phyloP scores from a whole-genome alignment of 2,329 filamentous ascomycete species.

The Didymella glomerata region DNA sequence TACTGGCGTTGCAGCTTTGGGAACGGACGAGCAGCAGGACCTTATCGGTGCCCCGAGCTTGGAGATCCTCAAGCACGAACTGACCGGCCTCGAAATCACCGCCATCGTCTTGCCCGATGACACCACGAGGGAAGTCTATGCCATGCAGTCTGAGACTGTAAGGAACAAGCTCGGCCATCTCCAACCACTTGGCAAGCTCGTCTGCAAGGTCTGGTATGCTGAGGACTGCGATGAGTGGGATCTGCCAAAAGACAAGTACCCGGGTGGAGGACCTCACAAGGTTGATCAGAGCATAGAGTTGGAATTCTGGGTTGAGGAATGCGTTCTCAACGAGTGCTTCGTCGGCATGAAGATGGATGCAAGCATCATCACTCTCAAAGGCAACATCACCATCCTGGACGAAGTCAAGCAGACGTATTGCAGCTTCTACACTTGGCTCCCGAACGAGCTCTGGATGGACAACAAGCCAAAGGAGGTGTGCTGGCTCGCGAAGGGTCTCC shows the following conservation, averaged over 20 bases:
- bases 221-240: constrained; percentile 53
- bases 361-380: constrained; percentile 35
- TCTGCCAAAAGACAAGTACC: constrained; percentile 45
- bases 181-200: constrained; percentile 62
- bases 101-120: constrained; percentile 60
- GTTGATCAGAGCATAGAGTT: constrained; percentile 52
- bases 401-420: constrained; percentile 50
- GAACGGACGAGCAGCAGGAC: constrained; percentile 53
- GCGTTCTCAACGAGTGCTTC: constrained; percentile 65
- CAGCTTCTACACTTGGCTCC: constrained; percentile 56
- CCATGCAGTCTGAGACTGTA: constrained; percentile 41
- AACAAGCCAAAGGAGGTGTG: constrained; percentile 41
- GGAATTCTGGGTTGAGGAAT: constrained; percentile 73
- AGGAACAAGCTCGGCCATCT: constrained; percentile 54
- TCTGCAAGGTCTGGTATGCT: constrained; percentile 60
- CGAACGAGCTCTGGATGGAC: constrained; percentile 54
- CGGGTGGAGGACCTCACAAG: constrained; percentile 31
- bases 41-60: constrained; percentile 36
- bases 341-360: constrained; percentile 63
- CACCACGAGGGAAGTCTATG: constrained; percentile 58
- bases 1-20: constrained; percentile 60
- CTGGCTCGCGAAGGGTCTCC: constrained; percentile 34
- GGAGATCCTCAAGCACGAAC: constrained; percentile 33
- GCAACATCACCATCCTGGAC: constrained; percentile 48
- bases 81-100: constrained; percentile 51